These are phyloP conservation scores for Isatis lusitanica DNA, from an alignment of 441 rosid species.

Conservation along the genomic window DNA sequence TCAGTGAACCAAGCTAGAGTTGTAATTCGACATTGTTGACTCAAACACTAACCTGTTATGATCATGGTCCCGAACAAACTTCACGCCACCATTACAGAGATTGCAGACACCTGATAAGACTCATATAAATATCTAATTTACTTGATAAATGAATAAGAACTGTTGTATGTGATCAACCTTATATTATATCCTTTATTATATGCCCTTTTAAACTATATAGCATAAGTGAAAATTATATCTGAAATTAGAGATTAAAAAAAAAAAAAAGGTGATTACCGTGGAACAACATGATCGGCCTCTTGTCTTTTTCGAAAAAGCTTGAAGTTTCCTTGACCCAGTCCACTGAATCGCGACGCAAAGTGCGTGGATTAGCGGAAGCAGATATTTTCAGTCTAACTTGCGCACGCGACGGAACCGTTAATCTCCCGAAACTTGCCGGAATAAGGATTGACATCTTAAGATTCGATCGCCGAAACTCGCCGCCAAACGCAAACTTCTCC, in stretches of 20 bases:
- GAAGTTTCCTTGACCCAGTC: conserved; percentile 66
- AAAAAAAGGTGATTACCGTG: conserved; percentile 67
- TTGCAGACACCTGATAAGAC: conserved; percentile 69
- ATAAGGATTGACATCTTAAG: conserved; percentile 48
- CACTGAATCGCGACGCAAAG: conserved; percentile 39
- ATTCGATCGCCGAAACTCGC: background rate
- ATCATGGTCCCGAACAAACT: conserved; percentile 75
- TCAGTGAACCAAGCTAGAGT: background rate
- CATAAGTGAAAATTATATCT: background rate
- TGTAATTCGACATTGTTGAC: background rate
- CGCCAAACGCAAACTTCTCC: conserved; percentile 3
- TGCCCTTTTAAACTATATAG: background rate
- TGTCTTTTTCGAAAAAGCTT: conserved; percentile 68
- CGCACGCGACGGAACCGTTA: conserved; percentile 21
- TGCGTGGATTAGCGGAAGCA: conserved; percentile 43
- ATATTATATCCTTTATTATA: background rate
- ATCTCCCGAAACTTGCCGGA: conserved; percentile 42
- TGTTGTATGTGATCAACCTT: background rate
- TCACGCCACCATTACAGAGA: conserved; percentile 91
- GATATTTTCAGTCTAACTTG: conserved; percentile 35
- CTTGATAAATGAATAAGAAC: background rate
- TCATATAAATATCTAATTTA: background rate
- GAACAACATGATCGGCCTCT: conserved; percentile 86
- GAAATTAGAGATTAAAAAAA: background rate
- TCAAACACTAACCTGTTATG: conserved; percentile 52